phyloP scores from a whole-genome alignment of 2,329 filamentous ascomycete species.

The Ophiostoma angusticollis region DNA sequence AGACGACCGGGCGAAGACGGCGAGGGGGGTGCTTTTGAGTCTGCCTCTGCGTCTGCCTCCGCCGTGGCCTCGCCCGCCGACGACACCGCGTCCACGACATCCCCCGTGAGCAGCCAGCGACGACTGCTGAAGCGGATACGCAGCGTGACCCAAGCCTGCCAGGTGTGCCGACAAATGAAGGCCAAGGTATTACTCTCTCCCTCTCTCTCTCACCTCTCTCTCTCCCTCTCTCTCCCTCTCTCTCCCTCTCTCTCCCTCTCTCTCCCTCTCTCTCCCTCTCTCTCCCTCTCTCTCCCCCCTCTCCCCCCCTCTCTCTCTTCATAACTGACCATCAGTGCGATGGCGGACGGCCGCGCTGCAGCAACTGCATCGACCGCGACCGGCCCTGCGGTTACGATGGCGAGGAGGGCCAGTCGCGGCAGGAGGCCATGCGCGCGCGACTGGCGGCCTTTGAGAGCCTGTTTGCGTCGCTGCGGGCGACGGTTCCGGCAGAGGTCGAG shows the following conservation, averaged over 20 bases:
- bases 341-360: constrained; percentile 20
- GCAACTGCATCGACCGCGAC: constrained; percentile 17
- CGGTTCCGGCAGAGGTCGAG: constrained; percentile 16
- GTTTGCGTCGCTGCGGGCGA: constrained; percentile 16
- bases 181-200: constrained; percentile 14
- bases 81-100: background rate
- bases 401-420: constrained; percentile 20
- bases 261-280: background rate
- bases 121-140: constrained; percentile 11
- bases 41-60: too few relatives aligned
- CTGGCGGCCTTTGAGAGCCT: constrained; percentile 19
- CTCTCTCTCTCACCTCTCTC: background rate
- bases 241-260: background rate
- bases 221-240: background rate
- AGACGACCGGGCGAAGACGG: background rate
- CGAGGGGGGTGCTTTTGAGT: too few relatives aligned
- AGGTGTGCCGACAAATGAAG: constrained; percentile 19
- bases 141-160: constrained; percentile 19
- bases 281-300: background rate
- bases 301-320: too few relatives aligned
- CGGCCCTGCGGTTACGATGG: constrained; percentile 21
- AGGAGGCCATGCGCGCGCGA: constrained; percentile 19
- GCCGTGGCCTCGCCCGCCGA: too few relatives aligned
- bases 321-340: constrained; percentile 19
- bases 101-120: background rate